Base-by-base conservation (phyloP, 1,284 basidiomycete species). In the Rhizoctonia solani region DNA sequence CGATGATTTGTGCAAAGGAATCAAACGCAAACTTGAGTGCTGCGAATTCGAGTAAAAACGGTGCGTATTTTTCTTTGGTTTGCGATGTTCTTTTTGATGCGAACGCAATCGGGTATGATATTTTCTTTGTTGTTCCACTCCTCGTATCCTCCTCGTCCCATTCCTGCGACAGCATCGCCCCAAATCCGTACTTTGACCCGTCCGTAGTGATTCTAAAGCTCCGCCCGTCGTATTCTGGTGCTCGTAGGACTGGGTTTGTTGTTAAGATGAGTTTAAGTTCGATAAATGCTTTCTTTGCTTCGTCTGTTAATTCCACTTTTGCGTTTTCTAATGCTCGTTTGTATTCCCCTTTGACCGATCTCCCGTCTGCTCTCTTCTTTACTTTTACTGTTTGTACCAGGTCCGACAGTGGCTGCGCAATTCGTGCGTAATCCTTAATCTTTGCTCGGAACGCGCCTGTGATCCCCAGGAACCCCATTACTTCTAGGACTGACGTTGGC, bases 131-230 rank as follows among this genome's bases (percentile, higher is more conserved):
- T 30, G 16, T 39, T 11, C 29, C 34, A 9, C 27, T 25, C 11
- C 30, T 47, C 16, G 4, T 9, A 23, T 54, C 52, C 13, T 29
- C 9, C 19, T 54, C 50, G n/a, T 56, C 61, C 52, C 50, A 69
- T 41, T 50, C 34, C 61, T 79, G 78, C 0, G 72, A 58, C 1
- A 79, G 54, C 13, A 76, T 72, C 2, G 72, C 77, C 1, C 74
- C 77, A 67, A 79, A 78, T 1, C 74, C 77, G 19, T 74, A 70
- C 41, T 73, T 74, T 4, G 74, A 78, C 0, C 77, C 77, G 53
- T 80, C 78, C 1, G 76, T 77, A 0, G 78, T 78, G 23, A 80
- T 46, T 0, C 75, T 73, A 70, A 79, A 80, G 1, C 72, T 71
- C 1, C 74, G 69, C 0, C 68, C 68, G 1, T 78, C 78, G 55